Percentiles rank a stretch among this genome's conserved stretches.
phyloP scores from a whole-genome alignment of 1,284 basidiomycete genomes.

The Tetrapyrgos nigripes region DNA sequence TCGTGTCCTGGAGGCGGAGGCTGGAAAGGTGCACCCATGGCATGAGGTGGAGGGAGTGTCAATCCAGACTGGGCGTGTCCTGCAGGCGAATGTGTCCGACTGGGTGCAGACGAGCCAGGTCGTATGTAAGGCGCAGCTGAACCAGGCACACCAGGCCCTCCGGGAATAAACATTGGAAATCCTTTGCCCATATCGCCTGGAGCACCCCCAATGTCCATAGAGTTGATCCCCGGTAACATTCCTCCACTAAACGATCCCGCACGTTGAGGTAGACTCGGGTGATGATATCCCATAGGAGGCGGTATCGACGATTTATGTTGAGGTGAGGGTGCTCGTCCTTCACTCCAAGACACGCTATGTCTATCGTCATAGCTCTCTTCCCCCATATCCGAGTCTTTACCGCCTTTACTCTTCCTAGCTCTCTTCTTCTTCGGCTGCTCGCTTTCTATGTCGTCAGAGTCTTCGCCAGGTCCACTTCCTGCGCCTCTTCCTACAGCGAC shows the following conservation, averaged over 20 bases:
- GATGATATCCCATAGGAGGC: slow-evolving; percentile 11
- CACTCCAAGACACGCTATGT: slow-evolving; percentile 24
- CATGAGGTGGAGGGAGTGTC: slow-evolving; percentile 46
- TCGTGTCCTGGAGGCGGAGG: slow-evolving; percentile 1
- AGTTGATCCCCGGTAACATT: slow-evolving; percentile 28
- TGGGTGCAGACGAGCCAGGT: slow-evolving; percentile 65
- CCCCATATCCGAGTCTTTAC: slow-evolving; percentile 52
- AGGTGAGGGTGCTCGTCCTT: slow-evolving; percentile 63
- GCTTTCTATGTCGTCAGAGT: slow-evolving; percentile 60
- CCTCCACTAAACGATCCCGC: slow-evolving; percentile 1
- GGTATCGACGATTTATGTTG: slow-evolving; percentile 43
- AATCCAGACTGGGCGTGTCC: slow-evolving; percentile 29
- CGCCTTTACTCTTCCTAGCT: slow-evolving; percentile 52
- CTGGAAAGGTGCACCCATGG: slow-evolving; percentile 22
- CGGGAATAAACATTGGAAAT: slow-evolving; percentile 19
- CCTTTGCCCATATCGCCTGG: not conserved
- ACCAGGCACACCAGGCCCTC: slow-evolving; percentile 20
- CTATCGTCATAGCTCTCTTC: slow-evolving; percentile 33
- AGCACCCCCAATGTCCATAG: slow-evolving; percentile 19
- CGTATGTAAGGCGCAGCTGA: slow-evolving; percentile 56
- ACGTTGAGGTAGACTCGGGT: not conserved
- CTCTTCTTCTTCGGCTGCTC: slow-evolving; percentile 61
- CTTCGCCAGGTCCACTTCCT: slow-evolving; percentile 52
- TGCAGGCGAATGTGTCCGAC: slow-evolving; percentile 72
- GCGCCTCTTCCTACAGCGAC: slow-evolving; percentile 74